Base-by-base conservation (phyloP, 176 grass and related monocot genomes). In the Olyra latifolia region DNA sequence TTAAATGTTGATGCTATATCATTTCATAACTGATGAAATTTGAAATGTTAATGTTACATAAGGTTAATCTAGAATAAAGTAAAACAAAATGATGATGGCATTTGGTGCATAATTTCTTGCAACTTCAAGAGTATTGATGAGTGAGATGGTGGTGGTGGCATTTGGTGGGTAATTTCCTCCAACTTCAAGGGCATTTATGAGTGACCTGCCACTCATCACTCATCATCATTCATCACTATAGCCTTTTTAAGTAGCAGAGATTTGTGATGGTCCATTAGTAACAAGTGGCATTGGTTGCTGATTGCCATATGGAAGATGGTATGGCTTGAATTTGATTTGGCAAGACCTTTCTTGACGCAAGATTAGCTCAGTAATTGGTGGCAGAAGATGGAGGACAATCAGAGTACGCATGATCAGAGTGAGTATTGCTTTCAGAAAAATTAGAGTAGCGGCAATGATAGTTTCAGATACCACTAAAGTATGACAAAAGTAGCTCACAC, bases 341-440 rank as follows among this genome's bases (percentile, higher is more conserved):
- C 62, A 73, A 32, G 73, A 63, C 13, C 39, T 55, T 43, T 68
- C 63, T 35, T 69, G 5, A 56, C 35, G 29, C 49, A 43, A 44
- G 49, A 22, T 80, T 57, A 58, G 30, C 41, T 77, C 8, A 20
- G 41, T 40, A 64, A 11, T 46, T 49, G 16, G 61, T 77, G 58
- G 40, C 10, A 63, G 42, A n/a, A 63, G 58, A 77, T 63, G 15
- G 28, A 80, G 35, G 24, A 80, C 57, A n/a, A 79, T 38, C 16
- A 52, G 49, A 78, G 15, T 25, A 24, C 7, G 8, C 47, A 79
- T 67, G 62, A 38, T 39, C 42, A 63, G 40, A 61, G 27, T 32
- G 16, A 48, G 46, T 24, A 63, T 30, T 74, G 62, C 71, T 75
- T 16, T 46, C 38, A 57, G 19, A 25, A 77, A 59, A 32, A n/a